Evolutionary conservation across 208 protist genomes (phyloP).

Genomic region (Entamoeba invadens): DNA sequence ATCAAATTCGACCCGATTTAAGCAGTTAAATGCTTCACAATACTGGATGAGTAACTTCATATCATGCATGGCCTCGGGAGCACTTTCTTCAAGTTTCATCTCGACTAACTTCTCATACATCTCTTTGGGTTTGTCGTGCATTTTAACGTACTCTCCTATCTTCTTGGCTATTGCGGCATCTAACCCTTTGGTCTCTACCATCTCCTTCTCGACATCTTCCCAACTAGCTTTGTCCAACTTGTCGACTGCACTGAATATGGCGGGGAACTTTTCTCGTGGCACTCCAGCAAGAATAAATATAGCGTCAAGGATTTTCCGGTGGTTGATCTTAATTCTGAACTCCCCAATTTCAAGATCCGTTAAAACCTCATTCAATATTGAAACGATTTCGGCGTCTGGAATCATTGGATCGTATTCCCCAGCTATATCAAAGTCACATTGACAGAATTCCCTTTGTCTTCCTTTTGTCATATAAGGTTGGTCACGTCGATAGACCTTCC

Average conservation of each 20-base stretch:
- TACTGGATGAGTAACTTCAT: slow-evolving; percentile 42
- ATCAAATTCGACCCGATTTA: slow-evolving; percentile 49
- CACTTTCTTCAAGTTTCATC: slow-evolving; percentile 8
- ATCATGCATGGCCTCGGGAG: slow-evolving; percentile 32
- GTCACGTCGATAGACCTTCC: slow-evolving; percentile 61
- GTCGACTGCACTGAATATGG: slow-evolving; percentile 59
- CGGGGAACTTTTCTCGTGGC: slow-evolving; percentile 44
- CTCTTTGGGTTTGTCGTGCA: slow-evolving; percentile 22
- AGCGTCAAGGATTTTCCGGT: slow-evolving; percentile 53
- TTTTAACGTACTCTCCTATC: slow-evolving; percentile 37
- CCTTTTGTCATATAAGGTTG: slow-evolving; percentile 52
- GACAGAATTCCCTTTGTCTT: slow-evolving; percentile 66
- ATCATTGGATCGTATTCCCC: slow-evolving; percentile 55
- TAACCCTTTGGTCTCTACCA: slow-evolving; percentile 52
- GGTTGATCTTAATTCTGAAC: slow-evolving; percentile 55
- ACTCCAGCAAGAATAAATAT: slow-evolving; percentile 57
- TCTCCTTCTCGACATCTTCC: slow-evolving; percentile 51
- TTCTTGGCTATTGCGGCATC: slow-evolving; percentile 32
- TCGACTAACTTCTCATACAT: slow-evolving; percentile 20
- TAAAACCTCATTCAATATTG: slow-evolving; percentile 52
- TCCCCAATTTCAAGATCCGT: slow-evolving; percentile 41
- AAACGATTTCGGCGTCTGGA: slow-evolving; percentile 55
- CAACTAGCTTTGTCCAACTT: slow-evolving; percentile 62
- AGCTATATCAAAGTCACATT: slow-evolving; percentile 70
- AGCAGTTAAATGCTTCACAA: slow-evolving; percentile 16